A percentile compares a stretch with the other conserved stretches of the same genome.
Conservation (phyloP, 2,329 filamentous ascomycete genomes). For the Alternaria consortialis region DNA sequence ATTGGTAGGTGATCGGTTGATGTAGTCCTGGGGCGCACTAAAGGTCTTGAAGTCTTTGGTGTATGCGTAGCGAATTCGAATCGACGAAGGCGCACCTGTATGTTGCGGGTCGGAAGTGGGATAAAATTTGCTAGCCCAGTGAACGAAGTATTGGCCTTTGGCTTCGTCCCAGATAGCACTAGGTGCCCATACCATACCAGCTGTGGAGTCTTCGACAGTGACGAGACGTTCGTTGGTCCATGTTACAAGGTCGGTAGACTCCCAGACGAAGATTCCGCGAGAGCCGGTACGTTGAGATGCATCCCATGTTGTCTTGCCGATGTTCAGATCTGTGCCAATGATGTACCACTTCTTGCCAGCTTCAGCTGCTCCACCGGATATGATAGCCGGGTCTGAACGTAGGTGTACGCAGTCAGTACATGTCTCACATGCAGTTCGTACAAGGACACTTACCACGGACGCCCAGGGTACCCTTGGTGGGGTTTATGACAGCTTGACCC, state of each 20-base stretch:
- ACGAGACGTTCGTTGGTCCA: conserved; percentile 61
- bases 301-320: conserved; percentile 63
- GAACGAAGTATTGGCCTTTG: conserved; percentile 58
- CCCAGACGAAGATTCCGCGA: conserved; percentile 65
- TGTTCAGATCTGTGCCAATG: conserved; percentile 64
- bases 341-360: conserved; percentile 65
- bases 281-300: conserved; percentile 62
- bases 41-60: conserved; percentile 66
- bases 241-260: conserved; percentile 61
- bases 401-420: too few species aligned
- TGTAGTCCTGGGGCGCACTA: conserved; percentile 60
- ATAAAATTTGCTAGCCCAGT: conserved; percentile 61
- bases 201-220: conserved; percentile 61
- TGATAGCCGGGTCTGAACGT: conserved; percentile 57
- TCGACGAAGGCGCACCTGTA: conserved; percentile 56
- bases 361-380: conserved; percentile 58
- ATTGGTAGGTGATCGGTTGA: conserved; percentile 59
- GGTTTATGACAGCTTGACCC: conserved; percentile 59
- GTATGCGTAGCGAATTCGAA: conserved; percentile 63
- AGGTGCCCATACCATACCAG: conserved; percentile 68
- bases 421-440: too few species aligned
- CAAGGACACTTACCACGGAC: conserved; percentile 47
- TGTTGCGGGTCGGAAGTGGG: conserved; percentile 58
- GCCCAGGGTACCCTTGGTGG: conserved; percentile 62
- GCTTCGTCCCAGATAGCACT: conserved; percentile 63